Evolutionary conservation across 73 alveolate species (phyloP).

Genomic region (Paramecium sonneborni): DNA sequence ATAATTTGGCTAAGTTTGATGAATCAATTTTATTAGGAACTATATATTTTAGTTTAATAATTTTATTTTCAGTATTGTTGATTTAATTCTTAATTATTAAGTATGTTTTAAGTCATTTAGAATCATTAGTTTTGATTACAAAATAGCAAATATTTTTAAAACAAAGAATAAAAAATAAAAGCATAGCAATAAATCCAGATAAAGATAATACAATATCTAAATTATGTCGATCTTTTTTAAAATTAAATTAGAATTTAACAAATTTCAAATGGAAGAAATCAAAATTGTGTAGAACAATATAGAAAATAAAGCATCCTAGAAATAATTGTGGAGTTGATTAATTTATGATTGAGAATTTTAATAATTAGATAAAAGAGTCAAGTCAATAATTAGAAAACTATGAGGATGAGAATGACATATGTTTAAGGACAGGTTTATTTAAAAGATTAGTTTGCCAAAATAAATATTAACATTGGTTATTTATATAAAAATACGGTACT

Average conservation of each 20-base stretch:
- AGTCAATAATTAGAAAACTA: background rate
- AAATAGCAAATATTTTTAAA: background rate
- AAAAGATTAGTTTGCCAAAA: background rate
- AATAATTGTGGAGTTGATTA: background rate
- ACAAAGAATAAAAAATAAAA: background rate
- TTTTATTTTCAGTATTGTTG: background rate
- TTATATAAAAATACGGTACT: background rate
- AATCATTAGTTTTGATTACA: background rate
- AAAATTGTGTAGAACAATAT: background rate
- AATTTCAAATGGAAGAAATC: conserved; percentile 31
- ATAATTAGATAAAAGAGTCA: background rate
- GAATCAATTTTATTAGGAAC: background rate
- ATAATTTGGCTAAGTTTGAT: background rate
- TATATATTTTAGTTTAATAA: background rate
- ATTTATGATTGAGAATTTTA: background rate
- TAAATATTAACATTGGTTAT: background rate
- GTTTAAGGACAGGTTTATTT: background rate
- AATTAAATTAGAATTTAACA: background rate
- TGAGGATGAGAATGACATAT: background rate
- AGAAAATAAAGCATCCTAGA: background rate
- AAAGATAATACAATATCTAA: background rate
- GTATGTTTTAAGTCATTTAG: background rate
- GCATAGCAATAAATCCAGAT: background rate
- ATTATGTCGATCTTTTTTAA: background rate
- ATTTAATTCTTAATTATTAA: background rate